These are phyloP conservation scores for Zasmidium angulare DNA, from an alignment of 2,329 filamentous ascomycete species.

Conservation along the genomic window DNA sequence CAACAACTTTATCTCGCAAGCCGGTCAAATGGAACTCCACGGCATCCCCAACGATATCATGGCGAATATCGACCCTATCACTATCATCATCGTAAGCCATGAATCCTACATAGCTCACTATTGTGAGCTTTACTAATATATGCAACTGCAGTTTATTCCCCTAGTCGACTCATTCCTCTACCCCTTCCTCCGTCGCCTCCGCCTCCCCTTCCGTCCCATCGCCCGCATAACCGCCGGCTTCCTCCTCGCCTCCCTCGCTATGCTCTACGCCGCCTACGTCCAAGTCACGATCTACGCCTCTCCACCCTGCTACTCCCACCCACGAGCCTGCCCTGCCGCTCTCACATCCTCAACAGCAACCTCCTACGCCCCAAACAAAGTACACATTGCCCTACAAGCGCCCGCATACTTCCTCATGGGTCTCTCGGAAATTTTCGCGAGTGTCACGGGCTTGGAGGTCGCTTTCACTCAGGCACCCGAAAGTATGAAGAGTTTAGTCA, in stretches of 20 bases:
- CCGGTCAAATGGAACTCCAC: conserved; percentile 42
- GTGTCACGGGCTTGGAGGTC: conserved; percentile 46
- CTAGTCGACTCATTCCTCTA: conserved; percentile 47
- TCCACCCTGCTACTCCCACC: conserved; percentile 39
- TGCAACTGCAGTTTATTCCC: conserved; percentile 37
- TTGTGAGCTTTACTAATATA: background rate
- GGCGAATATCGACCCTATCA: conserved; percentile 39
- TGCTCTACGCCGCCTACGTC: conserved; percentile 55
- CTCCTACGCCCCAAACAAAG: conserved; percentile 37
- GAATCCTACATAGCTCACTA: too few relatives aligned
- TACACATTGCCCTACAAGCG: conserved; percentile 39
- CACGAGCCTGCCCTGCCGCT: conserved; percentile 37
- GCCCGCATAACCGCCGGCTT: conserved; percentile 54
- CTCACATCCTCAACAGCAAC: conserved; percentile 8
- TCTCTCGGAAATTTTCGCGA: conserved; percentile 46
- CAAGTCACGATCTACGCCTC: conserved; percentile 59
- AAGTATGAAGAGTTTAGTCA: conserved; percentile 40
- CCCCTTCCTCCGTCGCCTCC: conserved; percentile 27
- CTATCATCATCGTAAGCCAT: conserved; percentile 39
- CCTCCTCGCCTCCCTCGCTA: conserved; percentile 52
- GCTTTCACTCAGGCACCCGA: conserved; percentile 47
- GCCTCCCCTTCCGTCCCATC: conserved; percentile 47
- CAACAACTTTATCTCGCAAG: conserved; percentile 49
- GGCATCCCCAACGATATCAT: conserved; percentile 49
- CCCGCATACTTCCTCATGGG: conserved; percentile 45